Conservation (phyloP, 768 basidiomycete species). For the Leccinum uliginosum region DNA sequence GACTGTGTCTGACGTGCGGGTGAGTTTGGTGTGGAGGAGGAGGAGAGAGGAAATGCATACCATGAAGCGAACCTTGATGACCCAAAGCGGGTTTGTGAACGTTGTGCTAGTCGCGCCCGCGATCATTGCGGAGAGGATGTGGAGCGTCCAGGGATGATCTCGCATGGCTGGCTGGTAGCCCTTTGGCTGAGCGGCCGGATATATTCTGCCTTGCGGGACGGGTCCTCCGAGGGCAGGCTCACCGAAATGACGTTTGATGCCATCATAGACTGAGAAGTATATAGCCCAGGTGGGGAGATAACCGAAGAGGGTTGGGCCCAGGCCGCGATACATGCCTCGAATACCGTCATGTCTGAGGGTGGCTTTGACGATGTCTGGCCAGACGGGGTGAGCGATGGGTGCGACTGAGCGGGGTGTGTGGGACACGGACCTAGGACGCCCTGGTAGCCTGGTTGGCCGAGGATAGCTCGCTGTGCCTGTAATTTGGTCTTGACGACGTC, state of each 20-base stretch:
- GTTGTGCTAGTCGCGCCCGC: constrained; percentile 93
- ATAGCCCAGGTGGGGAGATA: constrained; percentile 99
- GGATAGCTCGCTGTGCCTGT: constrained; percentile 82
- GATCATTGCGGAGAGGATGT: constrained; percentile 92
- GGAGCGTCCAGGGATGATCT: constrained; percentile 81
- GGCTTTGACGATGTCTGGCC: constrained; percentile 47
- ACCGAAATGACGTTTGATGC: constrained; percentile 82
- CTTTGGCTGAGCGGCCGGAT: constrained; percentile 81
- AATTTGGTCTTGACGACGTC: constrained; percentile 98
- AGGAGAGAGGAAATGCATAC: constrained; percentile 38
- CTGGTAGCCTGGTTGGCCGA: constrained; percentile 68
- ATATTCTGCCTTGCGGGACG: constrained; percentile 45
- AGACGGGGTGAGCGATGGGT: constrained; percentile 10
- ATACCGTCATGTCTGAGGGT: constrained; percentile 69
- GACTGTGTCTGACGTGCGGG: constrained; percentile 69
- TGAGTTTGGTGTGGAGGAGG: constrained; percentile 7
- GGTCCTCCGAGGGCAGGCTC: constrained; percentile 49
- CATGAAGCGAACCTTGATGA: constrained; percentile 99
- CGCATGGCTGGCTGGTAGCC: constrained; percentile 78
- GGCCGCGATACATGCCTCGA: constrained; percentile 91
- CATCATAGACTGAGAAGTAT: constrained; percentile 97
- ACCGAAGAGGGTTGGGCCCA: constrained; percentile 93
- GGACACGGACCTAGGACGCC: constrained; percentile 63
- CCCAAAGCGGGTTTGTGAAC: constrained; percentile 95
- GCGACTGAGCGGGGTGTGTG: constrained; percentile 3